Percentiles rank a stretch among this genome's conserved stretches.
Conservation (phyloP, 2,329 filamentous ascomycete genomes). For the Diaporthe citriasiana region DNA sequence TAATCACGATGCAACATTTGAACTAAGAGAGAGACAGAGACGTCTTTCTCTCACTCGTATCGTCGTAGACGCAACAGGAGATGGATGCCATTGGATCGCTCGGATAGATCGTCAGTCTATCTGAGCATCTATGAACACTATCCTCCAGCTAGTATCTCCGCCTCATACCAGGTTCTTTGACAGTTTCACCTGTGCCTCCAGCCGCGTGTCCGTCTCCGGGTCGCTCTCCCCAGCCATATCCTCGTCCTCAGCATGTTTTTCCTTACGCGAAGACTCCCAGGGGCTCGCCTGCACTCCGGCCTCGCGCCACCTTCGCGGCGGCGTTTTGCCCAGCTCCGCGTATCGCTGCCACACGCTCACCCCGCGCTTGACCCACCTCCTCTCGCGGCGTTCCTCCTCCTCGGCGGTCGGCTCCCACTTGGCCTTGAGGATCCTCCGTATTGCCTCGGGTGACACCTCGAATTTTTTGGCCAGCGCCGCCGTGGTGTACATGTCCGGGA, state of each 20-base stretch:
- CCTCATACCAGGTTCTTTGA: conserved; percentile 41
- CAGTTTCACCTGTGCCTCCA: conserved; percentile 40
- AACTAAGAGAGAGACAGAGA: background rate
- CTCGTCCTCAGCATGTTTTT: conserved; percentile 43
- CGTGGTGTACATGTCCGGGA: conserved; percentile 84
- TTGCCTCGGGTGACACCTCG: conserved; percentile 86
- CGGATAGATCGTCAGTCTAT: background rate
- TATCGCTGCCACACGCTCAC: conserved; percentile 71
- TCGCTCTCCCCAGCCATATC: conserved; percentile 45
- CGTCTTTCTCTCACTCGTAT: background rate
- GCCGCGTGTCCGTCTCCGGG: conserved; percentile 32
- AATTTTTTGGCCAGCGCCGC: conserved; percentile 82
- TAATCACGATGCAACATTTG: background rate
- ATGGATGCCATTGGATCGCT: background rate
- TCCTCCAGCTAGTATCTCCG: background rate
- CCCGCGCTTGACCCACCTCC: conserved; percentile 73
- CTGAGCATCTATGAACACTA: background rate
- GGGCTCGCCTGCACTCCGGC: conserved; percentile 65
- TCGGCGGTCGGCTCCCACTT: conserved; percentile 77
- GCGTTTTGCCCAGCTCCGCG: conserved; percentile 73
- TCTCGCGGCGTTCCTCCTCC: conserved; percentile 70
- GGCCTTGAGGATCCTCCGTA: conserved; percentile 86
- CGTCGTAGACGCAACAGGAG: background rate
- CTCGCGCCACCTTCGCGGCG: conserved; percentile 71
- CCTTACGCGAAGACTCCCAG: conserved; percentile 42